These are phyloP conservation scores for Claviceps pusilla DNA, from an alignment of 2,329 filamentous ascomycete genomes.

Conservation along the genomic window DNA sequence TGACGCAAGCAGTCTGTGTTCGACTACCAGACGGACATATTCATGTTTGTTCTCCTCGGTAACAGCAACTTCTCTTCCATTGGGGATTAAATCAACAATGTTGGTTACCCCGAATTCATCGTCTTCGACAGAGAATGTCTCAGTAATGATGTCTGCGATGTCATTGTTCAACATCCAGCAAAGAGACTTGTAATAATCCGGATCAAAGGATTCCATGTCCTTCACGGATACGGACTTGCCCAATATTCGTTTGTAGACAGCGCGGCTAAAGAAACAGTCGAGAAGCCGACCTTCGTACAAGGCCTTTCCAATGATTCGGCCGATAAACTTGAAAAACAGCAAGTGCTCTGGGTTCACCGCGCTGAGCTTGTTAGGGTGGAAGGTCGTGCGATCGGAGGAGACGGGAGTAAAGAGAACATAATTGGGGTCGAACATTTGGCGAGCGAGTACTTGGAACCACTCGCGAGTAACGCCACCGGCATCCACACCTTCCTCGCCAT, in stretches of 20 bases:
- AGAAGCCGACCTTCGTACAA: conserved; percentile 90
- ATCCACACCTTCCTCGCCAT: conserved; percentile 93
- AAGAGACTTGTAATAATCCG: conserved; percentile 97
- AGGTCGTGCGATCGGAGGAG: conserved; percentile 91
- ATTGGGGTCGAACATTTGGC: conserved; percentile 98
- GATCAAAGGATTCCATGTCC: conserved; percentile 97
- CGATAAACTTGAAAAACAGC: conserved; percentile 98
- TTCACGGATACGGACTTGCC: conserved; percentile 93
- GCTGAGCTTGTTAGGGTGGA: conserved; percentile 93
- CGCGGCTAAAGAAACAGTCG: conserved; percentile 96
- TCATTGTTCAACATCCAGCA: conserved; percentile 98
- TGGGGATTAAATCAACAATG: conserved; percentile 70
- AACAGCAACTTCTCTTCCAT: conserved; percentile 82
- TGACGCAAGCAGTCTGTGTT: conserved; percentile 81
- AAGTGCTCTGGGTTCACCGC: conserved; percentile 90
- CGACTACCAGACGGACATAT: conserved; percentile 85
- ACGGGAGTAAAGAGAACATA: conserved; percentile 95
- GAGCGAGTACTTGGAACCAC: conserved; percentile 95
- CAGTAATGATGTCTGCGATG: conserved; percentile 92
- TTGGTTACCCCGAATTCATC: conserved; percentile 86
- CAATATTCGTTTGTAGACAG: conserved; percentile 94
- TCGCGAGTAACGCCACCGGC: conserved; percentile 94
- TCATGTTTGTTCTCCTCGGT: conserved; percentile 98
- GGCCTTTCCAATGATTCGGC: conserved; percentile 93
- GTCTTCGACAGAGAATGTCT: conserved; percentile 88